Conservation (phyloP, 495 filamentous ascomycete species). For the Trichoderma erinaceum region DNA sequence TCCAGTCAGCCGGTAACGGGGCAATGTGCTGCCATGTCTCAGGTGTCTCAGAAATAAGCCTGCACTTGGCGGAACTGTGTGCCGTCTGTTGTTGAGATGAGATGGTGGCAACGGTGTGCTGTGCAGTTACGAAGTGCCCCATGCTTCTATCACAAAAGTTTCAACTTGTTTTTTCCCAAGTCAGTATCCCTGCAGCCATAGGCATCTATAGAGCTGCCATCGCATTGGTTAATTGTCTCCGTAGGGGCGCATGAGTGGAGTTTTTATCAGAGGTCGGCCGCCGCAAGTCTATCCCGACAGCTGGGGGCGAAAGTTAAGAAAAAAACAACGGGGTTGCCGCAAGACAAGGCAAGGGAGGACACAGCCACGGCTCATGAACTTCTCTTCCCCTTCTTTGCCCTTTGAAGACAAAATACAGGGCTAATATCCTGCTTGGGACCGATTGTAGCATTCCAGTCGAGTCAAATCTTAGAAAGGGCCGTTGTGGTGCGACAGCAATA, state of each 20-base stretch:
- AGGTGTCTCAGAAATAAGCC: neutral
- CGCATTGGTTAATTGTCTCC: conserved; percentile 9
- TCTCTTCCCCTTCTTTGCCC: conserved; percentile 2
- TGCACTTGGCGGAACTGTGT: neutral
- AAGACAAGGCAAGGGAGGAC: neutral
- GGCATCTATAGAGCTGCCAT: neutral
- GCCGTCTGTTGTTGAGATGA: neutral
- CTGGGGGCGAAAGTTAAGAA: neutral
- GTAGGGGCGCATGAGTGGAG: neutral
- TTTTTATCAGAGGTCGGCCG: conserved; percentile 4
- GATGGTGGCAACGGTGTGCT: neutral
- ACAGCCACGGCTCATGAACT: neutral
- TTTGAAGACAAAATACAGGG: conserved; percentile 2
- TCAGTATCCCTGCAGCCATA: neutral
- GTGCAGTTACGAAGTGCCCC: neutral
- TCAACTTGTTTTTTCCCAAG: neutral
- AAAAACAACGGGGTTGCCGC: neutral
- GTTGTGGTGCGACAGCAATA: conserved; percentile 5
- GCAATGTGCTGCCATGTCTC: neutral
- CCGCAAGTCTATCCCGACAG: conserved; percentile 10
- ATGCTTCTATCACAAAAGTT: conserved; percentile 8
- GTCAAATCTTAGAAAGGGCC: neutral
- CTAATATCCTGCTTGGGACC: neutral
- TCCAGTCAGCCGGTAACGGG: neutral
- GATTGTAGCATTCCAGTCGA: neutral